Evolutionary conservation across 2,329 filamentous ascomycete species (phyloP).

Genomic region (Sphaerulina vaccinii): DNA sequence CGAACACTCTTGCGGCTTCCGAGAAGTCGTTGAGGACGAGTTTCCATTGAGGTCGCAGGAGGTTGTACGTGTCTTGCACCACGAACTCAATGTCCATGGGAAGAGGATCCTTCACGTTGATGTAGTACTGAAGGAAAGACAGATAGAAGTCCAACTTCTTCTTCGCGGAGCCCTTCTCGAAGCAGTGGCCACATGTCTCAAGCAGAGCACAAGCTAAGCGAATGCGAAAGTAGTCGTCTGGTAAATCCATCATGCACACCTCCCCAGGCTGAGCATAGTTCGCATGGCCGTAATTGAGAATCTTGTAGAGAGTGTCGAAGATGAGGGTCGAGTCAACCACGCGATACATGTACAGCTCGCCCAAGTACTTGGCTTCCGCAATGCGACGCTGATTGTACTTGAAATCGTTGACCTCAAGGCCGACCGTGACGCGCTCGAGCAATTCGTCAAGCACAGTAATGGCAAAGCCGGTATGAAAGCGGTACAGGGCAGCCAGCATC

Average conservation of each 20-base stretch:
- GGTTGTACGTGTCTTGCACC: slow-evolving; percentile 83
- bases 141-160: slow-evolving; percentile 98
- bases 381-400: slow-evolving; percentile 94
- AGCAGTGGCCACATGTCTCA: slow-evolving; percentile 95
- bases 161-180: slow-evolving; percentile 86
- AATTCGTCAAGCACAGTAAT: slow-evolving; percentile 90
- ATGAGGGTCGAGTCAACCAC: slow-evolving; percentile 94
- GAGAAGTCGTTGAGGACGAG: slow-evolving; percentile 69
- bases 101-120: slow-evolving; percentile 81
- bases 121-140: slow-evolving; percentile 95
- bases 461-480: slow-evolving; percentile 88
- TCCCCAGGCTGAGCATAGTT: slow-evolving; percentile 74
- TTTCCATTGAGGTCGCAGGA: slow-evolving; percentile 90
- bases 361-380: slow-evolving; percentile 93
- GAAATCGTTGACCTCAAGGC: slow-evolving; percentile 94
- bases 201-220: slow-evolving; percentile 84
- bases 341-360: slow-evolving; percentile 95
- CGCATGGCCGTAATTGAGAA: slow-evolving; percentile 87
- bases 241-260: slow-evolving; percentile 75
- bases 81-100: slow-evolving; percentile 98
- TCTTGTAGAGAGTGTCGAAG: slow-evolving; percentile 92
- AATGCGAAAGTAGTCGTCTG: slow-evolving; percentile 95
- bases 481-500: slow-evolving; percentile 80
- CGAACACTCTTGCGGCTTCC: slow-evolving; percentile 80
- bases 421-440: slow-evolving; percentile 81